Base-by-base conservation (phyloP, 345 rosid genomes). In the Dimocarpus longan region DNA sequence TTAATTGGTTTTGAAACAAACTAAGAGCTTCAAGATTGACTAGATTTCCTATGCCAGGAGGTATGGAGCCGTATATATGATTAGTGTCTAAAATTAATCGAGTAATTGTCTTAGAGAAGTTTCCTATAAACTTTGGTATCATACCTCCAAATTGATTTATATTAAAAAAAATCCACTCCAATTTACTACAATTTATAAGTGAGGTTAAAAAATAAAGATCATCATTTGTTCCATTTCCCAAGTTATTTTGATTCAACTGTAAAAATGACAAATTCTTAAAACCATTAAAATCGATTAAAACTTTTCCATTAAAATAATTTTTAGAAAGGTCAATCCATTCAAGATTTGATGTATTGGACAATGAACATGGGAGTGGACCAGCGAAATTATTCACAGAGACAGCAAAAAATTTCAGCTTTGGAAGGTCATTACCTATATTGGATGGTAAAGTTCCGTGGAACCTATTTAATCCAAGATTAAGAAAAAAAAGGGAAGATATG, bases 281-380 rank as follows among this genome's bases (percentile, higher is more conserved):
- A 32, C 37, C 2, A 32, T 32, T 32, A 32, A 32, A 32, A 32
- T 32, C 37, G 0, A 32, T 32, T 32, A 32, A 46, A 46, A 82
- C 76, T 4, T 56, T 11, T 15, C 78, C 78, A 5, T 52, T 74
- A 12, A 76, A 48, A 3, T 52, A 0, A 3, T 82, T 80, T 0
- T 0, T 0, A 0, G 6, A 0, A 2, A 79, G 1, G 8, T 0
- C 0, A 16, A 81, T 42, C 3, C 0, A 0, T 15, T 2, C 0
- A 2, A 87, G 77, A 37, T 85, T 70, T 1, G 84, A 74, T 12
- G 76, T 73, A 65, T 86, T 86, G 60, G 82, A 74, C 26, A 83
- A 8, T 6, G 88, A 81, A 4, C 5, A n/a, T 6, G 82, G 80
- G 22, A 86, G 40, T 4, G 68, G n/a, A 2, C 87, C 86, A 5